These are phyloP conservation scores for Phaffomyces opuntiae DNA, from an alignment of 805 yeast genomes.

Conservation along the genomic window DNA sequence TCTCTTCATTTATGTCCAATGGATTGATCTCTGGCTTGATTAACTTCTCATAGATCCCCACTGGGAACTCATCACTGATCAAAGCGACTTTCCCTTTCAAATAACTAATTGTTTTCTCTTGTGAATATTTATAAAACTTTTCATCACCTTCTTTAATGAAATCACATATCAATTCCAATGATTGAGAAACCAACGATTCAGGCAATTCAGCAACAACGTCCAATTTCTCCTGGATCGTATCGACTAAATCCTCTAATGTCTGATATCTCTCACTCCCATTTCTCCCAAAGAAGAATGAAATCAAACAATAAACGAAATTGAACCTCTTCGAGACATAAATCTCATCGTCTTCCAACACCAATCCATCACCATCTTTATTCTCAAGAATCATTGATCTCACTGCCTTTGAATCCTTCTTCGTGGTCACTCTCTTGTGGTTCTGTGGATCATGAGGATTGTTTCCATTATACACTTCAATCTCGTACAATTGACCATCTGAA, in stretches of 20 bases:
- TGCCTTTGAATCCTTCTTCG: constrained; percentile 24
- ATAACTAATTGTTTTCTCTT: constrained; percentile 30
- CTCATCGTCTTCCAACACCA: constrained; percentile 34
- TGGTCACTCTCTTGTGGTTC: constrained; percentile 22
- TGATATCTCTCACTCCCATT: constrained; percentile 19
- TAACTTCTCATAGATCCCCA: constrained; percentile 22
- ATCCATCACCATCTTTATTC: constrained; percentile 23
- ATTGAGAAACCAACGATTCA: constrained; percentile 3
- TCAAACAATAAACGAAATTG: constrained; percentile 33
- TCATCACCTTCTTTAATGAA: constrained; percentile 37
- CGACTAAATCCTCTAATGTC: constrained; percentile 39
- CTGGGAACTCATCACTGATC: constrained; percentile 33
- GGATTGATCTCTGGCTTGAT: constrained; percentile 24
- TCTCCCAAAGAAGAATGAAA: constrained; percentile 30
- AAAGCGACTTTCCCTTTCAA: constrained; percentile 32
- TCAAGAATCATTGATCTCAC: constrained; percentile 33
- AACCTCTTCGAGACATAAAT: constrained; percentile 34
- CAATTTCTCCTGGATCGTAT: constrained; percentile 23
- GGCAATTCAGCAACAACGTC: constrained; percentile 12
- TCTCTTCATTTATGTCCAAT: constrained; percentile 22
- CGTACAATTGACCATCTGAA: constrained; percentile 25
- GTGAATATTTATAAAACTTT: constrained; percentile 37
- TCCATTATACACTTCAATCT: constrained; percentile 32
- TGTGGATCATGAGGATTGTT: constrained; percentile 28
- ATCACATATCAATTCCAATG: constrained; percentile 32